Conservation (phyloP, 768 basidiomycete genomes). For the Lactifluus volemus region DNA sequence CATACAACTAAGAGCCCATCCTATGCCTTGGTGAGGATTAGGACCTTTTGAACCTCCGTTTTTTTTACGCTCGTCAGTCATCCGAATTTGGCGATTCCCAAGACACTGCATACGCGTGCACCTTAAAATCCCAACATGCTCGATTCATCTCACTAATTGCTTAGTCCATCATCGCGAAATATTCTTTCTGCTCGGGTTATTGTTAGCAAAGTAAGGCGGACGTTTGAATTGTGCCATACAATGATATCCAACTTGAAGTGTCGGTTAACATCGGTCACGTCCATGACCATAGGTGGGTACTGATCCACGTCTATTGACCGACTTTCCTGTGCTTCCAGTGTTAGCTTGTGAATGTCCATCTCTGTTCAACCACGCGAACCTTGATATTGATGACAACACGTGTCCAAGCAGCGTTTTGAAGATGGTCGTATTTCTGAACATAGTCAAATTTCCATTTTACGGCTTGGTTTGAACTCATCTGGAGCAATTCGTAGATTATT, state of each 20-base stretch:
- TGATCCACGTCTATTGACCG: conserved; percentile 24
- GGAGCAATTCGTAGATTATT: conserved; percentile 43
- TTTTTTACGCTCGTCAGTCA: background rate
- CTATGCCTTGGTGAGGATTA: background rate
- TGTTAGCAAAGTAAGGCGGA: background rate
- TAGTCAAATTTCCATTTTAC: conserved; percentile 18
- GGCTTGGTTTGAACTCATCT: conserved; percentile 30
- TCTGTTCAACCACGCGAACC: conserved; percentile 26
- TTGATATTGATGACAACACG: conserved; percentile 41
- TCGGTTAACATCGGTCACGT: conserved; percentile 44
- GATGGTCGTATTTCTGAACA: conserved; percentile 33
- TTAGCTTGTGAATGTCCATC: background rate
- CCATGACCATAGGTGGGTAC: conserved; percentile 31
- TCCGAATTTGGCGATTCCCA: background rate
- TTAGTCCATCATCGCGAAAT: conserved; percentile 31
- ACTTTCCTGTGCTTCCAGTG: conserved; percentile 22
- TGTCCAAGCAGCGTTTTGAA: conserved; percentile 66
- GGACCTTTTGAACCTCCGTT: background rate
- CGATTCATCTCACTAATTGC: background rate
- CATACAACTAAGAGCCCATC: conserved; percentile 43
- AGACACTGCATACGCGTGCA: background rate
- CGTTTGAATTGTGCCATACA: conserved; percentile 32
- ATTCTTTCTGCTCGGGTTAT: conserved; percentile 54
- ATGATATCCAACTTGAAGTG: conserved; percentile 38
- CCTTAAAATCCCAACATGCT: background rate